Percentiles rank a stretch among this genome's conserved stretches.
These are phyloP conservation scores for Lecanosticta acicola DNA, from an alignment of 2,329 filamentous ascomycete genomes.

Conservation along the genomic window DNA sequence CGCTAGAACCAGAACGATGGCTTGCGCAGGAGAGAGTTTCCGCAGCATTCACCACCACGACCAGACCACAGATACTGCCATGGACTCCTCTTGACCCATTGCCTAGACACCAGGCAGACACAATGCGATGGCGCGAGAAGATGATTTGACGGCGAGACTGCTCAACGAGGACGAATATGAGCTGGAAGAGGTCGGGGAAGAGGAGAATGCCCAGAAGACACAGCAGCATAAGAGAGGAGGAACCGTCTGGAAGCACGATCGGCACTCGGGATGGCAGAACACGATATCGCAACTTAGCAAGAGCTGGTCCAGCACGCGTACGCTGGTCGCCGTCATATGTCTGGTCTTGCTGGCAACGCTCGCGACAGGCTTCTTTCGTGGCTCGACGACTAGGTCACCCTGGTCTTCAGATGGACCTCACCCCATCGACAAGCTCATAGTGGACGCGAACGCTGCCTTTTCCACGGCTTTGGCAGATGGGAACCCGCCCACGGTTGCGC, in stretches of 20 bases:
- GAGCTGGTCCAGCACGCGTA: background rate
- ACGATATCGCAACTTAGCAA: background rate
- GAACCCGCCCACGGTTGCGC: background rate
- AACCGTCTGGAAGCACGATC: background rate
- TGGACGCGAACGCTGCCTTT: background rate
- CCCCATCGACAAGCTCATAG: background rate
- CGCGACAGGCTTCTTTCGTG: background rate
- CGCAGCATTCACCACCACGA: too few relatives aligned
- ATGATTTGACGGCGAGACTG: background rate
- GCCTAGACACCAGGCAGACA: background rate
- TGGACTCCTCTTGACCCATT: too few relatives aligned
- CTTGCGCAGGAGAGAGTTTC: too few relatives aligned
- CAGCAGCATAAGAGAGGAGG: background rate
- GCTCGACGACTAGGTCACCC: background rate
- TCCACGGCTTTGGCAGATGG: background rate
- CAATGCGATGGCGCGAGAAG: background rate
- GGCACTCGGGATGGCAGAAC: background rate
- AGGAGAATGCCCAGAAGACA: background rate
- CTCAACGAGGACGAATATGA: background rate
- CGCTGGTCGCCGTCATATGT: background rate
- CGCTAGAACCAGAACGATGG: too few relatives aligned
- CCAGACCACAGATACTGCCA: too few relatives aligned
- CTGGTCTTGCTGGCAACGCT: background rate
- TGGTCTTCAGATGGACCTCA: too few relatives aligned
- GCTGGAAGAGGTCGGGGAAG: background rate